phyloP scores from a whole-genome alignment of 2,329 filamentous ascomycete species.

The Penicillium palitans region DNA sequence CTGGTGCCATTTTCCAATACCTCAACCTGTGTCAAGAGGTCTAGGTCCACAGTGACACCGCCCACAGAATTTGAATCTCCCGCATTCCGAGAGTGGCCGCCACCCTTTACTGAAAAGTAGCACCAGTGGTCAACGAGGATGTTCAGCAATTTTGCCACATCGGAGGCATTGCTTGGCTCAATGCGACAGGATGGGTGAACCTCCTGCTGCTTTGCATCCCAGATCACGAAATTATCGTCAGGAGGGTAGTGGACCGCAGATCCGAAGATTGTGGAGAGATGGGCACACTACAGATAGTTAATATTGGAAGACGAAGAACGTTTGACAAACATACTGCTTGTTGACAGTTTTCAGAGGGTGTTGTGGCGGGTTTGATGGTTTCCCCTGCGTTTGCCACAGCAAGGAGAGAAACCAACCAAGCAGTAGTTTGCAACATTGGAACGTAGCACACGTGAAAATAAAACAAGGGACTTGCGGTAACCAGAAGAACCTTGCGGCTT shows the following conservation, averaged over 20 bases:
- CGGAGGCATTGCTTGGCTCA: slow-evolving; percentile 15
- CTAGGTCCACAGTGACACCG: slow-evolving; percentile 25
- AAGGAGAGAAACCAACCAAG: not conserved
- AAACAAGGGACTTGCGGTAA: not conserved
- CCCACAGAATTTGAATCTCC: slow-evolving; percentile 52
- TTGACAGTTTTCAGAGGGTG: not conserved
- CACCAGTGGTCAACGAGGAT: slow-evolving; percentile 24
- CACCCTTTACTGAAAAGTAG: slow-evolving; percentile 55
- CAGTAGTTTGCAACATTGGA: not conserved
- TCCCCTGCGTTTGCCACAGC: not conserved
- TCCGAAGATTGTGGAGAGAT: slow-evolving; percentile 1
- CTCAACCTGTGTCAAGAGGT: slow-evolving; percentile 13
- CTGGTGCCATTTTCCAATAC: not conserved
- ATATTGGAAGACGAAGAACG: not conserved
- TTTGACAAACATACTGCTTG: not conserved
- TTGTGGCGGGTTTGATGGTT: too few species aligned
- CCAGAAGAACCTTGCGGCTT: not conserved
- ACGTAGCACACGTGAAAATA: too few species aligned
- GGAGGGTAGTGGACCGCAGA: slow-evolving; percentile 2
- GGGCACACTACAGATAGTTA: not conserved
- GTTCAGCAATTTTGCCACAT: slow-evolving; percentile 19
- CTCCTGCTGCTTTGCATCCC: slow-evolving; percentile 22
- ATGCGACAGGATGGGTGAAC: slow-evolving; percentile 21
- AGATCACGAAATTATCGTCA: slow-evolving; percentile 14
- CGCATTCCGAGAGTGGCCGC: slow-evolving; percentile 56